Evolutionary conservation across 352 stramenopile genomes (phyloP).

Genomic region (Phytophthora ramorum): DNA sequence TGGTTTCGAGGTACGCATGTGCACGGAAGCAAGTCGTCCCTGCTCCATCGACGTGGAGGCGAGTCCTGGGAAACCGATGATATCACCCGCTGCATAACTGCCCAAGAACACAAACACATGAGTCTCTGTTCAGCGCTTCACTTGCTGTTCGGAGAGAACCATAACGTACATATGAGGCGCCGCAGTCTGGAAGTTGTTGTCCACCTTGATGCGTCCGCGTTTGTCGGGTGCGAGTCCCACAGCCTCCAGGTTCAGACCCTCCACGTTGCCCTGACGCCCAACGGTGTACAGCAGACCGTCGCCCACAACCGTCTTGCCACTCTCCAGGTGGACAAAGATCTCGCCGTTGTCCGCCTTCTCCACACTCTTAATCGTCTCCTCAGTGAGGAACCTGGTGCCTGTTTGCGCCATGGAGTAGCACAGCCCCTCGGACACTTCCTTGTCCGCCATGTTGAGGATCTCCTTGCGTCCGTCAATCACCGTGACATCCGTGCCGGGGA

Average conservation of each 20-base stretch:
- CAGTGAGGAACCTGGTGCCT: constrained; percentile 85
- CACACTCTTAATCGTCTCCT: constrained; percentile 82
- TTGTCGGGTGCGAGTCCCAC: constrained; percentile 86
- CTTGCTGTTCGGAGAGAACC: background rate
- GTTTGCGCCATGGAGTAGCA: constrained; percentile 91
- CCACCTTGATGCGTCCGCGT: constrained; percentile 84
- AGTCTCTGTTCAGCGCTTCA: background rate
- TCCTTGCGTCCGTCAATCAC: constrained; percentile 90
- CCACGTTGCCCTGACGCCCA: constrained; percentile 87
- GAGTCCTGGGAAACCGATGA: constrained; percentile 90
- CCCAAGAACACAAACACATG: constrained; percentile 11
- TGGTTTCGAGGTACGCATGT: constrained; percentile 83
- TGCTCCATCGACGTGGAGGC: constrained; percentile 94
- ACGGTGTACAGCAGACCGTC: constrained; percentile 90
- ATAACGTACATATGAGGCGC: constrained; percentile 85
- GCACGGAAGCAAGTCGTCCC: constrained; percentile 82
- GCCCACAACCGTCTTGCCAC: constrained; percentile 86
- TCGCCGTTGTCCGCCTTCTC: constrained; percentile 68
- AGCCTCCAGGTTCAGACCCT: constrained; percentile 81
- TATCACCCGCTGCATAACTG: constrained; percentile 91
- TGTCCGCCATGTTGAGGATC: constrained; percentile 91
- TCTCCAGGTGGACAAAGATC: constrained; percentile 84
- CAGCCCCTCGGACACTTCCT: constrained; percentile 86
- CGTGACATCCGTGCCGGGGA: constrained; percentile 89
- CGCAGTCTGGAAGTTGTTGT: constrained; percentile 90